Evolutionary conservation across 306 rosid species (phyloP).

Genomic region (Luffa acutangula): DNA sequence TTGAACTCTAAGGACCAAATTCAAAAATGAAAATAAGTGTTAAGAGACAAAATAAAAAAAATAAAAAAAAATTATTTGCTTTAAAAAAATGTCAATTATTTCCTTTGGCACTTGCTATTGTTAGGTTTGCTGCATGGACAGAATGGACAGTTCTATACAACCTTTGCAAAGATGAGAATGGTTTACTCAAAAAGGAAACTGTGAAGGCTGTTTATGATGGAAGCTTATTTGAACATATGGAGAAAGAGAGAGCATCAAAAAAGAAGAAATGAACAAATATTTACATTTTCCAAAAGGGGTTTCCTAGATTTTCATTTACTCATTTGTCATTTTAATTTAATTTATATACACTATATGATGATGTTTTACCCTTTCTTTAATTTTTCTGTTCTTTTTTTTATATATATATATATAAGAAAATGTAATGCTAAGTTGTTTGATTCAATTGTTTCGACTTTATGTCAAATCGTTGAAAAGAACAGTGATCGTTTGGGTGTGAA

Average conservation of each 20-base stretch:
- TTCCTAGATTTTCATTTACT: background rate
- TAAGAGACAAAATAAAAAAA: no score
- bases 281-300: no score
- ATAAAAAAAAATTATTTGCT: no score
- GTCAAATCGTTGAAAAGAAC: background rate
- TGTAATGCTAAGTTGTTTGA: background rate
- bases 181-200: slow-evolving; percentile 54
- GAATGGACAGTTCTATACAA: slow-evolving; percentile 61
- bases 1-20: no score
- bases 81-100: background rate
- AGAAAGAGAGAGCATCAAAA: slow-evolving; percentile 30
- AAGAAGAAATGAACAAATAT: slow-evolving; percentile 13
- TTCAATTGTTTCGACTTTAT: background rate
- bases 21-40: no score
- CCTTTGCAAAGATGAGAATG: slow-evolving; percentile 63
- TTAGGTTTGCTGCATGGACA: slow-evolving; percentile 35
- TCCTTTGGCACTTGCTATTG: background rate
- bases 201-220: slow-evolving; percentile 66
- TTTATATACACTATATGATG: background rate
- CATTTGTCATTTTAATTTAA: background rate
- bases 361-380: background rate
- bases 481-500: no score
- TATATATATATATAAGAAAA: background rate
- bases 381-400: background rate
- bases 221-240: slow-evolving; percentile 53